These are phyloP conservation scores for Pseudozyma pruni DNA, from an alignment of 1,284 basidiomycete genomes.

Conservation along the genomic window DNA sequence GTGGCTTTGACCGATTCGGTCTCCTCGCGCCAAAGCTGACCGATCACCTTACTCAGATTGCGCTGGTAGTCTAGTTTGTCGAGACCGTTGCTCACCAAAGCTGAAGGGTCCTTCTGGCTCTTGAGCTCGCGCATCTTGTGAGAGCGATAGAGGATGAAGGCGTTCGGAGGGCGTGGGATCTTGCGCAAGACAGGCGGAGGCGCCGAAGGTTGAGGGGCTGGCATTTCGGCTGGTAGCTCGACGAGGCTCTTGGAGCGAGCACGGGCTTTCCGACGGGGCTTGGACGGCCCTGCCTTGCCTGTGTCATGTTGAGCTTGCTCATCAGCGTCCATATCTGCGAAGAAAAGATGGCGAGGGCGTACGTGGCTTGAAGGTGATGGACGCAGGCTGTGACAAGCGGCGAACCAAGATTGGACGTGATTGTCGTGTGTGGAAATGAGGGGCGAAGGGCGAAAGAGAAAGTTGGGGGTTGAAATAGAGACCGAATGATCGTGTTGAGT, in stretches of 20 bases:
- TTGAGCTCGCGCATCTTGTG: constrained; percentile 31
- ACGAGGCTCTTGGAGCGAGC: constrained; percentile 22
- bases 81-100: constrained; percentile 8
- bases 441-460: no score
- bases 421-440: no score
- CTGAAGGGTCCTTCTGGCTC: neutral
- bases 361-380: no score
- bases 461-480: neutral
- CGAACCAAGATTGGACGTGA: no score
- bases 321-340: constrained; percentile 2
- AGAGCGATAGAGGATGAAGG: constrained; percentile 44
- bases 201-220: neutral
- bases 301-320: constrained; percentile 2
- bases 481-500: neutral
- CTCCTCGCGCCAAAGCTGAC: constrained; percentile 37
- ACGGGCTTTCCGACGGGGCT: constrained; percentile 1
- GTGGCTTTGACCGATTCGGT: constrained; percentile 15
- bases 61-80: constrained; percentile 41
- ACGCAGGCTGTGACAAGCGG: no score
- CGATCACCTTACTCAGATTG: constrained; percentile 34
- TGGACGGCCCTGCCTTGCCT: constrained; percentile 4
- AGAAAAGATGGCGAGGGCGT: neutral
- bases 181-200: constrained; percentile 20
- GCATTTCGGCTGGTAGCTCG: neutral
- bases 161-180: constrained; percentile 41